Percentiles rank a stretch among this genome's conserved stretches.
Evolutionary conservation across 495 filamentous ascomycete genomes (phyloP).

Genomic region (Penicillium coffeae): DNA sequence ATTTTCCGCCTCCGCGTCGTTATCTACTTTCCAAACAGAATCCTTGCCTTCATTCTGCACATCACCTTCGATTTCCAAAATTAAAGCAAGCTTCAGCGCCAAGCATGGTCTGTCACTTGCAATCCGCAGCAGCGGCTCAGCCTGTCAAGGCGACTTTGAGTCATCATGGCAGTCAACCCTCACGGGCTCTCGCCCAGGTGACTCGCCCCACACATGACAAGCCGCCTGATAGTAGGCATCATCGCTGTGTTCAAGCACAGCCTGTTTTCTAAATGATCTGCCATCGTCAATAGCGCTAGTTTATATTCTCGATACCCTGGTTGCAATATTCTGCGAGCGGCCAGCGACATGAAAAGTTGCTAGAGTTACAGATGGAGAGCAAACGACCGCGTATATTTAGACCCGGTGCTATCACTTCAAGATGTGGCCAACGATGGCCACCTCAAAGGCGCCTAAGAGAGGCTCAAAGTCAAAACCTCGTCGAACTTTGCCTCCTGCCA

Average conservation of each 20-base stretch:
- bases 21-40: too few species aligned
- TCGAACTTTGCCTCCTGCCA: not conserved
- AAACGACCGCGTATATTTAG: slow-evolving; percentile 1
- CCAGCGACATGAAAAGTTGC: not conserved
- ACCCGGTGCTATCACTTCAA: not conserved
- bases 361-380: slow-evolving; percentile 16
- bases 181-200: slow-evolving; percentile 1
- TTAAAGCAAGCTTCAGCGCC: too few species aligned
- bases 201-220: slow-evolving; percentile 23
- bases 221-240: slow-evolving; percentile 24
- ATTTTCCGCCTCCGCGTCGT: too few species aligned
- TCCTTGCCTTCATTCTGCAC: too few species aligned
- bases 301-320: not conserved
- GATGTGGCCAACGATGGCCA: slow-evolving; percentile 13
- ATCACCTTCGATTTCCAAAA: not conserved
- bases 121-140: not conserved
- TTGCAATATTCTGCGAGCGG: not conserved
- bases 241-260: not conserved
- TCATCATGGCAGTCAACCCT: slow-evolving; percentile 12
- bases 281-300: not conserved
- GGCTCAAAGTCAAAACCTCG: not conserved
- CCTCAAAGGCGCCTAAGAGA: slow-evolving; percentile 1
- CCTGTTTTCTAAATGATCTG: not conserved
- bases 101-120: too few species aligned
- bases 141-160: slow-evolving; percentile 2